Evolutionary conservation across 352 stramenopile species (phyloP).

Genomic region (Phytophthora parvispora): DNA sequence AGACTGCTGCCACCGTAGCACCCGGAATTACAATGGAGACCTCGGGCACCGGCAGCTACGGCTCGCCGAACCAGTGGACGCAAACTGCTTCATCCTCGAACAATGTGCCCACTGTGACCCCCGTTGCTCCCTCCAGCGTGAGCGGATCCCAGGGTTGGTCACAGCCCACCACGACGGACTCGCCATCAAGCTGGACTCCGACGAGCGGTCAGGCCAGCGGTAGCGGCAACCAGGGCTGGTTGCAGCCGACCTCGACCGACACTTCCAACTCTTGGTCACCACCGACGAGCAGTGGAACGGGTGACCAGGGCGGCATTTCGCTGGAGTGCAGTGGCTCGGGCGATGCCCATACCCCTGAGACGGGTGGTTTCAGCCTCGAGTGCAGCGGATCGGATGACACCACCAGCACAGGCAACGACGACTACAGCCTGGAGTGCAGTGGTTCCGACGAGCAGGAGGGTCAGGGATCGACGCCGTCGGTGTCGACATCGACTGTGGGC

Average conservation of each 20-base stretch:
- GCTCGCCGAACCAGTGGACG: conserved; percentile 19
- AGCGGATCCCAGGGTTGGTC: conserved; percentile 12
- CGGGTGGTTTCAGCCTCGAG: conserved; percentile 11
- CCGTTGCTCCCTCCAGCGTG: conserved; percentile 5
- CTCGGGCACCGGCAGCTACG: conserved; percentile 8
- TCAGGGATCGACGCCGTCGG: background rate
- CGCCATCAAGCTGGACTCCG: background rate
- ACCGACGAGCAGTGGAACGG: background rate
- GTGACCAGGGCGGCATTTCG: background rate
- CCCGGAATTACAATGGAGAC: conserved; percentile 4
- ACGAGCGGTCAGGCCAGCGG: background rate
- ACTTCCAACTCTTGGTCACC: conserved; percentile 4
- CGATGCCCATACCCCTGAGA: background rate
- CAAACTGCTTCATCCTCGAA: conserved; percentile 20
- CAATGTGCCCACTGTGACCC: conserved; percentile 16
- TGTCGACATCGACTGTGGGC: conserved; percentile 4
- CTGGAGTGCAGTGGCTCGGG: conserved; percentile 25
- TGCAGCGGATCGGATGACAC: conserved; percentile 18
- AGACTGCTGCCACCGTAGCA: conserved; percentile 16
- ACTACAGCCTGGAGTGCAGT: conserved; percentile 1
- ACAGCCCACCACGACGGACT: background rate
- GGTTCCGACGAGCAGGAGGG: background rate
- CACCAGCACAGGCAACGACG: background rate
- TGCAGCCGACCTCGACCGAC: background rate
- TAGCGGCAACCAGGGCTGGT: conserved; percentile 9